Base-by-base conservation (phyloP, 2,329 filamentous ascomycete species). In the Pseudopyrenochaeta lycopersici region DNA sequence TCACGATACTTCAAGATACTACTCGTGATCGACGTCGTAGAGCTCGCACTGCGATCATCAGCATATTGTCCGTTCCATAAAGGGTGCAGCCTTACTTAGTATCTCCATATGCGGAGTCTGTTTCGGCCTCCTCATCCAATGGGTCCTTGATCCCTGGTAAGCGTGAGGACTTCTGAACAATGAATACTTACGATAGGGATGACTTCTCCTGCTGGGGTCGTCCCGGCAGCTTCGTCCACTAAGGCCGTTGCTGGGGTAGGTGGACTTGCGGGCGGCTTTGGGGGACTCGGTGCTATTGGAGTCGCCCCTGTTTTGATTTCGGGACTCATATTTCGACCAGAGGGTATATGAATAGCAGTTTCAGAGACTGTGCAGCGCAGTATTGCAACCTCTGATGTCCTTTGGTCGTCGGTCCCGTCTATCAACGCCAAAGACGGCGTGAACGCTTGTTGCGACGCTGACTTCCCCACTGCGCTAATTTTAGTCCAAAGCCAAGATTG, bases 1-100 rank as follows among this genome's bases (percentile, higher is more conserved):
- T 70, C 68, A 33, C 59, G 61, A 49, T 71, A 68, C 36, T 60
- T 60, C 12, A 63, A 18, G n/a, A 67, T 60, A 14, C 64, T 52
- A 12, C 66, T 68, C 21, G 59, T 69, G 36, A 70, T 49, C 3
- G 64, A 63, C 3, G 63, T 66, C 0, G 65, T 68, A 29, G 23
- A 27, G 23, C 23, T 27, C 23, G 23, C 23, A 27, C 23, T 27
- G 23, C 23, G 23, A 27, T 27, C 9, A 27, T 27, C 23, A 27
- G 9, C 23, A 27, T 27, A 4, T 27, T 27, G 23, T 27, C 23
- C 23, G 9, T 27, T 27, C 23, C 23, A 27, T 27, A 9, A 27
- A 27, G 23, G 23, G 23, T 27, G 23, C 23, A 27, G 23, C 23
- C 23, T 27, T 27, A 9, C 23, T 27, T 27, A 27, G 4, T 27